Percentiles rank a stretch among this genome's conserved stretches.
Conservation (phyloP, 2,329 filamentous ascomycete genomes). For the Fusarium drepaniforme region DNA sequence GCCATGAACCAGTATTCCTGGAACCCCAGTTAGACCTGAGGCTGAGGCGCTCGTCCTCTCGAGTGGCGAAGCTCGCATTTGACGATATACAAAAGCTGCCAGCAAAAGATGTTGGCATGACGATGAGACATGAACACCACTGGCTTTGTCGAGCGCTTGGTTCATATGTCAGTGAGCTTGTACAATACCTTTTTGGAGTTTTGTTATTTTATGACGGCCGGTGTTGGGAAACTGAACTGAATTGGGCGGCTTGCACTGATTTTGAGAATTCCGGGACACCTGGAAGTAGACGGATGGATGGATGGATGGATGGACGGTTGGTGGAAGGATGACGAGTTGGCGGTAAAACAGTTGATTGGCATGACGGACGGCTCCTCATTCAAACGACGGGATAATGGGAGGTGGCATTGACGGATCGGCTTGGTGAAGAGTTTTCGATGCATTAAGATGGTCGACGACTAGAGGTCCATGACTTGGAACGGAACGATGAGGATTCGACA, state of each 20-base stretch:
- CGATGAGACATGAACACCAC: slow-evolving; percentile 39
- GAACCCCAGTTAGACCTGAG: slow-evolving; percentile 59
- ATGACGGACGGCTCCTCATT: background rate
- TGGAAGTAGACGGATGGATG: slow-evolving; percentile 37
- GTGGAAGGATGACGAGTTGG: slow-evolving; percentile 5
- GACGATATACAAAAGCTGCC: slow-evolving; percentile 38
- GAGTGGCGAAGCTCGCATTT: slow-evolving; percentile 31
- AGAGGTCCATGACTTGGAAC: slow-evolving; percentile 28
- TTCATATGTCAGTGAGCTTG: slow-evolving; percentile 43
- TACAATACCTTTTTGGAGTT: slow-evolving; percentile 43
- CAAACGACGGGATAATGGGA: slow-evolving; percentile 20
- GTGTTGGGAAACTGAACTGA: slow-evolving; percentile 44
- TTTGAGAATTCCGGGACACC: slow-evolving; percentile 33
- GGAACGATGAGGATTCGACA: slow-evolving; percentile 16
- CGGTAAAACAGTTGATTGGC: background rate
- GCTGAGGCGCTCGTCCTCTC: slow-evolving; percentile 4
- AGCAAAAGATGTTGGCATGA: slow-evolving; percentile 33
- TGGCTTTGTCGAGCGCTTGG: slow-evolving; percentile 34
- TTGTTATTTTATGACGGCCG: slow-evolving; percentile 37
- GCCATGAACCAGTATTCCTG: slow-evolving; percentile 69
- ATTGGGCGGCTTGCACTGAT: slow-evolving; percentile 39
- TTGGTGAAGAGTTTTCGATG: slow-evolving; percentile 23
- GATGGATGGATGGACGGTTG: background rate
- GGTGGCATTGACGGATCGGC: slow-evolving; percentile 9
- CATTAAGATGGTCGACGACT: slow-evolving; percentile 30